Evolutionary conservation across 2,329 filamentous ascomycete species (phyloP), one percentile per base, ranked within the genome.

Genomic region (Paraphoma sp.): DNA sequence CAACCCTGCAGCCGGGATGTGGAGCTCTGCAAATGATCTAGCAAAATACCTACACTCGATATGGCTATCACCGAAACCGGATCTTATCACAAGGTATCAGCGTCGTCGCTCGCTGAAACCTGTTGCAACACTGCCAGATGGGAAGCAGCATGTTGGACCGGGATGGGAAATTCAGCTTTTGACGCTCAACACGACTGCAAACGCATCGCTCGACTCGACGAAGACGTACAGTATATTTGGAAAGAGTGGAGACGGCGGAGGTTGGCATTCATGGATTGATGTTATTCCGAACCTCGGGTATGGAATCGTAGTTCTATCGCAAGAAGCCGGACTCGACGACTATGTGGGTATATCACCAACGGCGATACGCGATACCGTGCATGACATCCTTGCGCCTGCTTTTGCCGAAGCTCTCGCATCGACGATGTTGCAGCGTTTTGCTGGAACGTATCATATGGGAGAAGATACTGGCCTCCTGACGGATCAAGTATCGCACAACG

Each of bases 231-330:
- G 53, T 16, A 51, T 66, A 40, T 74, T 69, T 53, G 71, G 71
- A 10, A 74, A 74, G 43, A 65, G 69, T n/a, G 71, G 71, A 2
- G 65, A 71, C 41, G 71, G 66, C 11, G 70, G 70, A 23, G 70
- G 70, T n/a, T 74, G 63, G 65, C 68, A 68, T 48, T 61, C 63
- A 2, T 73, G 70, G 69, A 66, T 74, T 8, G 71, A 74, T 30
- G 56, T 63, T 1, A 62, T 73, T 18, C 69, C 71, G 11, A 69
- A 68, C 45, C 56, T 73, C 1, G 71, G 71, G 6, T 74, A 73
- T 42, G 71, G 71, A 1, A 51, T 72, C 18, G 60, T 72, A 8
- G 52, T 72, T 6, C 45, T 74, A 1, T 53, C 59, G 8, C 68
- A 71, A 30, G 47, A 57, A 1, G 57, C 68, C 12, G 60, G 61